A percentile compares a stretch with the other conserved stretches of the same genome.
Evolutionary conservation across 2,329 filamentous ascomycete species (phyloP).

Genomic region (Cladosporium velox): DNA sequence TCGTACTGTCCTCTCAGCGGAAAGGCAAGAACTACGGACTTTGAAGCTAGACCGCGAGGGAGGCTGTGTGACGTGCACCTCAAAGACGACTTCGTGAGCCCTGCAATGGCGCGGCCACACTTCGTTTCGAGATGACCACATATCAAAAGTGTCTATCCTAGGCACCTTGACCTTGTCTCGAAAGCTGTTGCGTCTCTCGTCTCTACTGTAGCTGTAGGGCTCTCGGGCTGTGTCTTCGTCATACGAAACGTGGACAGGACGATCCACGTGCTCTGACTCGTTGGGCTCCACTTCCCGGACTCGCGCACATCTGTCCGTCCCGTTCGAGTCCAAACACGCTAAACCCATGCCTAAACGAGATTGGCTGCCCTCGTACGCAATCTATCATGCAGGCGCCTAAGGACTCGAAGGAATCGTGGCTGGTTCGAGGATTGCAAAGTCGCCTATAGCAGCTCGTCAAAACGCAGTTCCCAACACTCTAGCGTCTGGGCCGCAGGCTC

Average conservation of each 20-base stretch:
- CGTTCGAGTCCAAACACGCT: neutral
- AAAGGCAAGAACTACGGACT: too few species aligned
- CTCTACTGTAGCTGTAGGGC: neutral
- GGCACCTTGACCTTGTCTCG: neutral
- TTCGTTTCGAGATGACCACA: neutral
- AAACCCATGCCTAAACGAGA: neutral
- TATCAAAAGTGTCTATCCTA: neutral
- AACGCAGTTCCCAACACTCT: neutral
- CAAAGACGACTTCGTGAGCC: neutral
- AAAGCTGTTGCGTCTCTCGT: neutral
- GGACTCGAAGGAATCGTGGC: neutral
- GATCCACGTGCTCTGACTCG: neutral
- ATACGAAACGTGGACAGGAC: neutral
- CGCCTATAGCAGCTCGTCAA: neutral
- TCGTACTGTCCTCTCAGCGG: too few species aligned
- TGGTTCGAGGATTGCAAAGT: neutral
- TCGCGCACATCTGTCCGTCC: neutral
- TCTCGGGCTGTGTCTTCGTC: neutral
- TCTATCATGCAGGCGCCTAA: neutral
- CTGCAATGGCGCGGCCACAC: neutral
- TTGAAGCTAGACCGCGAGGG: too few species aligned
- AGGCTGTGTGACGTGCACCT: neutral
- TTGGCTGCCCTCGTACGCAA: slow-evolving; percentile 2
- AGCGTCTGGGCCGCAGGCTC: neutral
- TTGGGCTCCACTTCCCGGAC: neutral